Conservation (phyloP, 371 early-diverging fungal species). For the Mortierella sp. region DNA sequence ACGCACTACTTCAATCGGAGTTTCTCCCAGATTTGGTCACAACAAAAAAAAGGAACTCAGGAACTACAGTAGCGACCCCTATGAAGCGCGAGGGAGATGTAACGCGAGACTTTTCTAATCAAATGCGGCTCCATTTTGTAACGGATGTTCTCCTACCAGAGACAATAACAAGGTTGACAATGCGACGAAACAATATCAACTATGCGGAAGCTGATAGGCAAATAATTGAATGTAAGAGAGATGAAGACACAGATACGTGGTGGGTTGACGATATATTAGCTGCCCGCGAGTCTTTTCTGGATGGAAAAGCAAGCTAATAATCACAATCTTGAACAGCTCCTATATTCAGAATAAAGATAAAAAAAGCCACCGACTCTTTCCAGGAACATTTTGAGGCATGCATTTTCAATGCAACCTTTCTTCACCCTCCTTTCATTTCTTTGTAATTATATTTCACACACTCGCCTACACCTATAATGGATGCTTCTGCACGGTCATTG, state of each 20-base stretch:
- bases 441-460: neutral
- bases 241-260: conserved; percentile 25
- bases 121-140: conserved; percentile 39
- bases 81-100: conserved; percentile 37
- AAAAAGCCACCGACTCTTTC: neutral
- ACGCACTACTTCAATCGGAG: conserved; percentile 31
- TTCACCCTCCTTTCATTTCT: neutral
- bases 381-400: neutral
- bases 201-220: conserved; percentile 33
- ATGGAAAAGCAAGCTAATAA: conserved; percentile 16
- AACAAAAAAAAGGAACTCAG: conserved; percentile 8
- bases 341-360: neutral
- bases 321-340: too few relatives aligned
- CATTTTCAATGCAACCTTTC: neutral
- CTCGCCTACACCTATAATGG: conserved; percentile 22
- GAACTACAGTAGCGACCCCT: neutral
- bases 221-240: conserved; percentile 15
- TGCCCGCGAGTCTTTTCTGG: conserved; percentile 48
- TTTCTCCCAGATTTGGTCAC: conserved; percentile 41
- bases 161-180: conserved; percentile 36
- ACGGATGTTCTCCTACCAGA: conserved; percentile 47
- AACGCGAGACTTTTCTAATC: conserved; percentile 25
- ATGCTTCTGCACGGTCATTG: conserved; percentile 41
- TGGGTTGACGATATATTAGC: conserved; percentile 50
- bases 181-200: conserved; percentile 15